A percentile compares a stretch with the other conserved stretches of the same genome.
These are phyloP conservation scores for Sarocladium brachiariae DNA, from an alignment of 2,329 filamentous ascomycete genomes.

Conservation along the genomic window DNA sequence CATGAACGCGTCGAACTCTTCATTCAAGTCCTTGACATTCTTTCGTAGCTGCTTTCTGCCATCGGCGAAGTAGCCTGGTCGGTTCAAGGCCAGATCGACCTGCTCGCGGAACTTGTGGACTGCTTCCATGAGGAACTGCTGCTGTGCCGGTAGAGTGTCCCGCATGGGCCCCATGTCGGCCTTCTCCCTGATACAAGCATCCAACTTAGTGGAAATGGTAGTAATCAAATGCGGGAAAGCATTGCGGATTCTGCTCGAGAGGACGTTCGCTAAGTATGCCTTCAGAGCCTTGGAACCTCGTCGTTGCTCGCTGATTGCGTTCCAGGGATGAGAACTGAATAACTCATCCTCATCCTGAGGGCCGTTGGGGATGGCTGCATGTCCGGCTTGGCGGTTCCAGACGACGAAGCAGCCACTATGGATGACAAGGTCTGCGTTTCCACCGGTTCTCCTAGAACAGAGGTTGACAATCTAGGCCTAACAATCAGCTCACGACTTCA, in stretches of 20 bases:
- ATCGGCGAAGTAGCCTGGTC: conserved; percentile 17
- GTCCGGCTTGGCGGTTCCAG: no score
- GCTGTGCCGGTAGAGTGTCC: conserved; percentile 15
- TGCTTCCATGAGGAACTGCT: conserved; percentile 20
- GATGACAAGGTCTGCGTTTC: not conserved
- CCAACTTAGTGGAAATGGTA: no score
- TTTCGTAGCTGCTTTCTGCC: conserved; percentile 20
- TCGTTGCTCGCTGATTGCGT: conserved; percentile 15
- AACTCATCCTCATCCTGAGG: conserved; percentile 11
- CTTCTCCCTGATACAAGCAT: conserved; percentile 6
- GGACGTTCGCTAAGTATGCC: conserved; percentile 21
- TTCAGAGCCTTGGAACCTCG: conserved; percentile 24
- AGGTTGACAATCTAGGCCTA: not conserved
- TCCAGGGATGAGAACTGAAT: conserved; percentile 18
- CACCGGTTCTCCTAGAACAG: not conserved
- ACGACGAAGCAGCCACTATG: not conserved
- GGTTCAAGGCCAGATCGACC: conserved; percentile 16
- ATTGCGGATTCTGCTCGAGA: conserved; percentile 26
- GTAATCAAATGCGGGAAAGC: no score
- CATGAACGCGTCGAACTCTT: conserved; percentile 23
- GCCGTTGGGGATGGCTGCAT: no score
- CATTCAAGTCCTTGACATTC: conserved; percentile 14
- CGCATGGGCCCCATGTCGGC: conserved; percentile 21
- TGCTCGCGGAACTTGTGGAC: conserved; percentile 18
- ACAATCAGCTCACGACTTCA: not conserved